These are phyloP conservation scores for Yamadazyma conglobata DNA, from an alignment of 1,139 yeast genomes.

Conservation along the genomic window DNA sequence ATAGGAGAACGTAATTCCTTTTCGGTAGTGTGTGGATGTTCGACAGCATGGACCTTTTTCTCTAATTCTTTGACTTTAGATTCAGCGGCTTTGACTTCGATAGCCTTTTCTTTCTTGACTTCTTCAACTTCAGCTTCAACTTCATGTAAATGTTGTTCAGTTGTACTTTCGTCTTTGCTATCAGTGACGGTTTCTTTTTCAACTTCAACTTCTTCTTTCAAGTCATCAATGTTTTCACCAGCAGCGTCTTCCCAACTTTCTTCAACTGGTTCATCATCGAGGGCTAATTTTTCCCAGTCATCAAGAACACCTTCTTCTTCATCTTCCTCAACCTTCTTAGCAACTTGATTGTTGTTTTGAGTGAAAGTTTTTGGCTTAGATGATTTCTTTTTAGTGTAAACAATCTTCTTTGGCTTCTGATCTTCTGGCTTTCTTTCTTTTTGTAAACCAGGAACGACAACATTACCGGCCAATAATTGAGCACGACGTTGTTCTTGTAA, in stretches of 20 bases:
- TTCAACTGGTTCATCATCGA: constrained; percentile 47
- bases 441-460: constrained; percentile 71
- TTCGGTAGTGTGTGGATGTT: constrained; percentile 18
- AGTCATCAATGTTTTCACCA: constrained; percentile 22
- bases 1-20: constrained; percentile 91
- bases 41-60: constrained; percentile 19
- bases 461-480: constrained; percentile 73
- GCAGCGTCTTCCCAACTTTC: constrained; percentile 48
- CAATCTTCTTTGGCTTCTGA: constrained; percentile 65
- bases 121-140: constrained; percentile 18
- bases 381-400: constrained; percentile 72
- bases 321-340: constrained; percentile 13
- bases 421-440: constrained; percentile 30
- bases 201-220: constrained; percentile 22
- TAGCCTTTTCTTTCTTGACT: constrained; percentile 12
- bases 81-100: constrained; percentile 3
- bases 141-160: constrained; percentile 17
- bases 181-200: constrained; percentile 16
- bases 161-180: constrained; percentile 14
- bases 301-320: constrained; percentile 57
- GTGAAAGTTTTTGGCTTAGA: constrained; percentile 36
- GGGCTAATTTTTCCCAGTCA: constrained; percentile 60
- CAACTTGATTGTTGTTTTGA: constrained; percentile 19
- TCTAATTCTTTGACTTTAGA: constrained; percentile 11
- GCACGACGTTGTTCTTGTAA: constrained; percentile 86